A percentile compares a stretch with the other conserved stretches of the same genome.
These are phyloP conservation scores for Phytophthora agathidicida DNA, from an alignment of 352 stramenopile species.

Conservation along the genomic window DNA sequence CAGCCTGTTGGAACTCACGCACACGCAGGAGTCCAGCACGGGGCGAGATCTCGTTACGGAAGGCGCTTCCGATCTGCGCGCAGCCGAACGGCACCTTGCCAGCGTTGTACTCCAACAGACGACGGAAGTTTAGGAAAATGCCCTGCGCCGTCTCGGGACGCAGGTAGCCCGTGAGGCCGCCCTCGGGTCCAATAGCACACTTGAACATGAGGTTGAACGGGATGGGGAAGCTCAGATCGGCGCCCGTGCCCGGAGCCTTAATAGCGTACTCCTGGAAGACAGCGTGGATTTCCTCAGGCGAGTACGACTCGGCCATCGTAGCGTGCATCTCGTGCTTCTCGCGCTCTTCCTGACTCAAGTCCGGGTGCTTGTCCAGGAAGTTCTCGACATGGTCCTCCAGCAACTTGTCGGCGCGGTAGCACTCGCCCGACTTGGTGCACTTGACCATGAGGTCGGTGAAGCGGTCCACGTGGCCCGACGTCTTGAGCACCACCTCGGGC, in stretches of 20 bases:
- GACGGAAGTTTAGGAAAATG: constrained; percentile 99
- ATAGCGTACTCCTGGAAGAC: constrained; percentile 96
- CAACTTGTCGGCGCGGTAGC: constrained; percentile 99
- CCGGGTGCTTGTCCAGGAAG: constrained; percentile 92
- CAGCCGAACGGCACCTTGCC: constrained; percentile 91
- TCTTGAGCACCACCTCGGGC: constrained; percentile 97
- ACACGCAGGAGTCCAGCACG: constrained; percentile 96
- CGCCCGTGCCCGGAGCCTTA: constrained; percentile 90
- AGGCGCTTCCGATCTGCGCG: constrained; percentile 89
- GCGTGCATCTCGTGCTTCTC: constrained; percentile 94
- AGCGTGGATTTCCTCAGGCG: constrained; percentile 95
- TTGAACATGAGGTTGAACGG: constrained; percentile 99
- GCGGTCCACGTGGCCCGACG: constrained; percentile 98
- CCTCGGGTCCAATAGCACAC: constrained; percentile 98
- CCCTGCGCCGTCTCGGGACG: constrained; percentile 98
- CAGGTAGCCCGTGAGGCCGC: constrained; percentile 96
- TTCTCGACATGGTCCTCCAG: constrained; percentile 99
- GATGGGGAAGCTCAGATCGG: constrained; percentile 95
- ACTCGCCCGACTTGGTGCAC: constrained; percentile 96
- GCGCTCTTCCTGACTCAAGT: constrained; percentile 72
- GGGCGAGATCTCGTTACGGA: constrained; percentile 97
- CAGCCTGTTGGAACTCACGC: constrained; percentile 99
- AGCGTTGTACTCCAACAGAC: constrained; percentile 98
- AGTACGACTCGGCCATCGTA: constrained; percentile 98
- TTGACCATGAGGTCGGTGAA: constrained; percentile 99